Evolutionary conservation across 129 eudicot genomes (phyloP).

Genomic region (Rutidosis leptorrhynchoides): DNA sequence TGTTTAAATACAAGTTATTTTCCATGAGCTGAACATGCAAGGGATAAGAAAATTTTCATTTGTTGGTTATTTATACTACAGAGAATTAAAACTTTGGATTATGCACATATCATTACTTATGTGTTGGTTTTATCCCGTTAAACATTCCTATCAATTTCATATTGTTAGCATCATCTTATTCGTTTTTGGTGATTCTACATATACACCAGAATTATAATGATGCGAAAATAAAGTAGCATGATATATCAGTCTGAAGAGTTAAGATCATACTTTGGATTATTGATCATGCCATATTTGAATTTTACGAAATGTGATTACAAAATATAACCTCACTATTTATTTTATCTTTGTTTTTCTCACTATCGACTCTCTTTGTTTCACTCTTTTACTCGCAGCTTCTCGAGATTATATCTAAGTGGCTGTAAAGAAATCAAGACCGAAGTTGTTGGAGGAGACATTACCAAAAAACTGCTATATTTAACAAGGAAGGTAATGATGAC

Average conservation of each 20-base stretch:
- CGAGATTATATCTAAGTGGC: no score
- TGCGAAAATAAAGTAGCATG: slow-evolving; percentile 62
- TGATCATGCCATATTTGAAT: slow-evolving; percentile 59
- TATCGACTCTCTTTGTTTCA: slow-evolving; percentile 34
- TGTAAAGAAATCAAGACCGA: no score
- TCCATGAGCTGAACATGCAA: no score
- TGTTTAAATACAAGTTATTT: background rate
- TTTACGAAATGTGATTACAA: background rate
- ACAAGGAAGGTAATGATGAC: no score
- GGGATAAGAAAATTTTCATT: background rate
- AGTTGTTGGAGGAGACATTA: no score
- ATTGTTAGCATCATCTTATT: slow-evolving; percentile 44
- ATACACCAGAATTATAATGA: slow-evolving; percentile 49
- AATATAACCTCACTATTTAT: slow-evolving; percentile 38
- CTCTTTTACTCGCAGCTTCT: no score
- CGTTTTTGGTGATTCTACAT: slow-evolving; percentile 48
- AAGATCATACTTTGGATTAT: slow-evolving; percentile 67
- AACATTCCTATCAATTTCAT: background rate
- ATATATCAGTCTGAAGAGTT: slow-evolving; percentile 65
- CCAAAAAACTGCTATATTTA: no score
- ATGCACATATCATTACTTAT: background rate
- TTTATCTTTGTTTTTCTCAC: slow-evolving; percentile 37
- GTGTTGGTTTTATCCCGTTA: background rate
- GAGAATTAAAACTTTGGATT: background rate
- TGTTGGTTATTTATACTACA: background rate